Evolutionary conservation across 179 eudicot species (phyloP).

Genomic region (Amaranthus tricolor): DNA sequence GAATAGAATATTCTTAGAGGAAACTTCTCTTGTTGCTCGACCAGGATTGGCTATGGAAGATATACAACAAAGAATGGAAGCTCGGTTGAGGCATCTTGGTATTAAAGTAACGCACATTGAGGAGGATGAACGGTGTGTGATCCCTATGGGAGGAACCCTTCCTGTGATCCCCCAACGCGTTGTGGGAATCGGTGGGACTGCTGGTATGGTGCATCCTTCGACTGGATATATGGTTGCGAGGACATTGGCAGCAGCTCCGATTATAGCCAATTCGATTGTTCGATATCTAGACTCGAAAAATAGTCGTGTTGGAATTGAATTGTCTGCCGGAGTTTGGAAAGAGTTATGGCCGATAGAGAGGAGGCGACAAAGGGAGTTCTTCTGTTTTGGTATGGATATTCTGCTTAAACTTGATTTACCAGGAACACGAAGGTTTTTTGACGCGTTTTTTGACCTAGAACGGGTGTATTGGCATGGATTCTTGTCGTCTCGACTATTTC

Average conservation of each 20-base stretch:
- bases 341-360: conserved; percentile 96
- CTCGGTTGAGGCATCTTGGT: conserved; percentile 78
- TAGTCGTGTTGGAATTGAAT: conserved; percentile 41
- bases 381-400: conserved; percentile 97
- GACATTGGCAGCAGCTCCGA: conserved; percentile 97
- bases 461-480: conserved; percentile 99
- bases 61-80: conserved; percentile 91
- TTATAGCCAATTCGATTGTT: conserved; percentile 77
- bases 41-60: conserved; percentile 79
- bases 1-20: conserved; percentile 77
- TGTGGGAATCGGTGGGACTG: conserved; percentile 97
- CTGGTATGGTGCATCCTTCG: conserved; percentile 99
- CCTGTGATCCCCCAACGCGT: conserved; percentile 93
- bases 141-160: conserved; percentile 98
- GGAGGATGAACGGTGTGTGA: conserved; percentile 92
- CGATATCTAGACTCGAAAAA: conserved; percentile 58
- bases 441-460: conserved; percentile 92
- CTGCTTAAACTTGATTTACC: conserved; percentile 88
- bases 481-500: conserved; percentile 84
- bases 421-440: conserved; percentile 84
- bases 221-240: conserved; percentile 99
- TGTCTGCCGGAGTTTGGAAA: conserved; percentile 82
- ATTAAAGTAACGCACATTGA: conserved; percentile 82
- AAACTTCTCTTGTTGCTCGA: conserved; percentile 95
- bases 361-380: conserved; percentile 91